Conservation (phyloP, 2,329 filamentous ascomycete species). For the Epichloe uncinata region DNA sequence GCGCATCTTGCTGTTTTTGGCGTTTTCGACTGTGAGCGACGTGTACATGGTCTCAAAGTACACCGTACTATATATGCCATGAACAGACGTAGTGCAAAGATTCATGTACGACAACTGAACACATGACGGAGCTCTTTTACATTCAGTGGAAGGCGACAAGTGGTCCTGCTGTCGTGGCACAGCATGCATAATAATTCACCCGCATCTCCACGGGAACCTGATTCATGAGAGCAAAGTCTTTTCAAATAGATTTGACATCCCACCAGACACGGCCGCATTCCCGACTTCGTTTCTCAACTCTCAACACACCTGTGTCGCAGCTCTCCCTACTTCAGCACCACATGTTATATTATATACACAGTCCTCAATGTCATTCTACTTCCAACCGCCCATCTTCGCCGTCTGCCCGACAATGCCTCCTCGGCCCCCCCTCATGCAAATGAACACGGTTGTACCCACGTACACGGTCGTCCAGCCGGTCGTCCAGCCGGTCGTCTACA, state of each 20-base stretch:
- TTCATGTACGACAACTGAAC: too few species aligned
- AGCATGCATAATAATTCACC: background rate
- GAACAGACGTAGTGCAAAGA: too few species aligned
- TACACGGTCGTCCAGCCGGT: background rate
- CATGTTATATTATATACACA: background rate
- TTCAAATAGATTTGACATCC: background rate
- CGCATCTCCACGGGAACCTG: background rate
- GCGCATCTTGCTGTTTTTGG: too few species aligned
- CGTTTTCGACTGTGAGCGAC: too few species aligned
- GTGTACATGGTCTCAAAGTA: too few species aligned
- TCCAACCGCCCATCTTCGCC: slow-evolving; percentile 15
- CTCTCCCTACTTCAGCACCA: background rate
- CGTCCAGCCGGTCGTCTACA: background rate
- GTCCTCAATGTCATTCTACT: slow-evolving; percentile 13
- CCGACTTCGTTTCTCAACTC: background rate
- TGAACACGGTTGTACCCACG: background rate
- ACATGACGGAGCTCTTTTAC: too few species aligned
- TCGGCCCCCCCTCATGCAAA: background rate
- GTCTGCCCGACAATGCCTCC: background rate
- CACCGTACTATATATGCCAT: too few species aligned
- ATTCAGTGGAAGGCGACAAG: background rate
- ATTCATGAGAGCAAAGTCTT: background rate
- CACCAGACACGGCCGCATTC: background rate
- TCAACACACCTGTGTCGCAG: background rate
- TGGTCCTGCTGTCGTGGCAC: background rate